These are phyloP conservation scores for Naumovozyma castellii DNA, from an alignment of 805 yeast genomes.

Conservation along the genomic window DNA sequence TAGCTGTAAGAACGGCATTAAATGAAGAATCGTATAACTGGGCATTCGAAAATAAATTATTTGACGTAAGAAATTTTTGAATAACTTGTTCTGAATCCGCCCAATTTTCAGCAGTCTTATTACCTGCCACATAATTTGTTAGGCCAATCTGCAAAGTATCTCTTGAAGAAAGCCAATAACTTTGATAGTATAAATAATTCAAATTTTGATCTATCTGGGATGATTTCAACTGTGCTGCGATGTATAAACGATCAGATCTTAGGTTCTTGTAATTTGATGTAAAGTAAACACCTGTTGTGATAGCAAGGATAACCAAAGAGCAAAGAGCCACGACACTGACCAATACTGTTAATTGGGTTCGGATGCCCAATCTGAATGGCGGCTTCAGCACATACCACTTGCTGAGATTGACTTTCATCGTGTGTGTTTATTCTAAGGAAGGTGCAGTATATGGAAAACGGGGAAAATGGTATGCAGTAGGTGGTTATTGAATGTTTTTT, in stretches of 20 bases:
- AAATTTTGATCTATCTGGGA: slow-evolving; percentile 68
- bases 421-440: slow-evolving; percentile 3
- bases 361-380: slow-evolving; percentile 51
- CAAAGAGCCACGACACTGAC: slow-evolving; percentile 62
- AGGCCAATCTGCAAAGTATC: slow-evolving; percentile 54
- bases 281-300: slow-evolving; percentile 70
- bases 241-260: slow-evolving; percentile 61
- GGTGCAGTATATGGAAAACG: too few relatives aligned
- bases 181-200: slow-evolving; percentile 56
- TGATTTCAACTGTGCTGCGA: slow-evolving; percentile 73
- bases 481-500: neutral
- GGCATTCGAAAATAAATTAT: slow-evolving; percentile 54
- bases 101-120: slow-evolving; percentile 45
- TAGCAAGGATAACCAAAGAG: slow-evolving; percentile 62
- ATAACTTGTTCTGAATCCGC: slow-evolving; percentile 37
- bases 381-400: slow-evolving; percentile 9
- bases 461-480: neutral
- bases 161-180: slow-evolving; percentile 52
- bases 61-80: slow-evolving; percentile 54
- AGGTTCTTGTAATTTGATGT: slow-evolving; percentile 49
- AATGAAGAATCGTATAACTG: slow-evolving; percentile 56
- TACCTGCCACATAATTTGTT: slow-evolving; percentile 61
- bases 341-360: slow-evolving; percentile 64
- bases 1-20: slow-evolving; percentile 36
- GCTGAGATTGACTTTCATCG: neutral